Evolutionary conservation across 257 asterid species (phyloP).

Genomic region (Eustoma russellianum): DNA sequence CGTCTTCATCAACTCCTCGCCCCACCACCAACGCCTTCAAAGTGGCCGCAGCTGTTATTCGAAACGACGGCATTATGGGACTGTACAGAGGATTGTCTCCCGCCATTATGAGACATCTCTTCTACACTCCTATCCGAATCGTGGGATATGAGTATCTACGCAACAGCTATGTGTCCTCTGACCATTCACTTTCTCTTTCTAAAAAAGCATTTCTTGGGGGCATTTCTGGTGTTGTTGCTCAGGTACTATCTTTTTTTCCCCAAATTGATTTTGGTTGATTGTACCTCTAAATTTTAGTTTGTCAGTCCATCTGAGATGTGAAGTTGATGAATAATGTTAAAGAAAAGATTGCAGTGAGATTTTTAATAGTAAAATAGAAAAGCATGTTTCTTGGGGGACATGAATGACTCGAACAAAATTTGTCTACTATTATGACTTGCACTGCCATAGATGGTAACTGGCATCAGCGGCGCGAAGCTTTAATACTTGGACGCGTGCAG

Average conservation of each 20-base stretch:
- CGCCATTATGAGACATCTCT: constrained; percentile 56
- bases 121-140: constrained; percentile 75
- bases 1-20: constrained; percentile 9
- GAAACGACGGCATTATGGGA: constrained; percentile 54
- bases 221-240: constrained; percentile 76
- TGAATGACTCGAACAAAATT: too few species aligned
- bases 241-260: constrained; percentile 30
- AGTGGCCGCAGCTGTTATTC: constrained; percentile 32
- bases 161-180: constrained; percentile 23
- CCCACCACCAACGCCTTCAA: constrained; percentile 32
- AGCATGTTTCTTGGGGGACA: too few species aligned
- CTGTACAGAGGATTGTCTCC: constrained; percentile 65
- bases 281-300: too few species aligned
- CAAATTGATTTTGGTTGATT: too few species aligned
- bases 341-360: too few species aligned
- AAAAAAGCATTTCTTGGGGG: constrained; percentile 64
- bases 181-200: constrained; percentile 35
- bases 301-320: too few species aligned
- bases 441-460: too few species aligned
- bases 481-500: too few species aligned
- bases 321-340: too few species aligned
- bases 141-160: constrained; percentile 73
- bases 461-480: too few species aligned
- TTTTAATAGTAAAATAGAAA: too few species aligned
- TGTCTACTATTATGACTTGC: too few species aligned